These are phyloP conservation scores for Pontederia paniculata DNA, from an alignment of 176 grass and related monocot species.

Conservation along the genomic window DNA sequence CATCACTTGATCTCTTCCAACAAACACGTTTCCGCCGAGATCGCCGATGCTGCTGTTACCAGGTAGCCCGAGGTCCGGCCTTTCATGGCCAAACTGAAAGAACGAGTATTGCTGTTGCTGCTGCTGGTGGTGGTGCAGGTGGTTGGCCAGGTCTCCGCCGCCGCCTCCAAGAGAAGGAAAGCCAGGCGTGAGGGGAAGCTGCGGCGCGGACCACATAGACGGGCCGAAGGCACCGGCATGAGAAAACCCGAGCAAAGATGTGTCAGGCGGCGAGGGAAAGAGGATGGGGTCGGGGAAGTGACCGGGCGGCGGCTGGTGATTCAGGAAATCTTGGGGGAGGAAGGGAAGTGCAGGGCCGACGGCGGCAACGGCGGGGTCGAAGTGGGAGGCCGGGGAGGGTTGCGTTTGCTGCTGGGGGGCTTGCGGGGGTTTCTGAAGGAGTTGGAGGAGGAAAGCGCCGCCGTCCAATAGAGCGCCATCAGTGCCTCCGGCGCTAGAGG, in stretches of 20 bases:
- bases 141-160: too few relatives aligned
- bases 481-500: too few relatives aligned
- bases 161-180: too few relatives aligned
- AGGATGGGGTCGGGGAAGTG: constrained; percentile 23
- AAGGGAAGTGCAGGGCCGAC: constrained; percentile 29
- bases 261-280: constrained; percentile 9
- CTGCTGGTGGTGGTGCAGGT: too few relatives aligned
- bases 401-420: constrained; percentile 19
- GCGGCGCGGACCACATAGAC: too few relatives aligned
- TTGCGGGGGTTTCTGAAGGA: constrained; percentile 19
- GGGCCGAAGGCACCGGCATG: background rate
- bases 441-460: constrained; percentile 30
- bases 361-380: constrained; percentile 40
- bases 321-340: background rate
- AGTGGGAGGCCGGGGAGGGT: constrained; percentile 5
- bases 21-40: too few relatives aligned
- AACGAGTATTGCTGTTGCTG: too few relatives aligned
- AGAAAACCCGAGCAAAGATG: constrained; percentile 2
- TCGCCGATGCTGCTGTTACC: background rate
- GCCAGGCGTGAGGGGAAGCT: too few relatives aligned
- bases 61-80: too few relatives aligned
- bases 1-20: too few relatives aligned
- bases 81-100: too few relatives aligned
- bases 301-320: background rate
- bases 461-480: constrained; percentile 14